A percentile compares a stretch with the other conserved stretches of the same genome.
phyloP scores from a whole-genome alignment of 129 eudicot species.

The Escallonia herrerae region DNA sequence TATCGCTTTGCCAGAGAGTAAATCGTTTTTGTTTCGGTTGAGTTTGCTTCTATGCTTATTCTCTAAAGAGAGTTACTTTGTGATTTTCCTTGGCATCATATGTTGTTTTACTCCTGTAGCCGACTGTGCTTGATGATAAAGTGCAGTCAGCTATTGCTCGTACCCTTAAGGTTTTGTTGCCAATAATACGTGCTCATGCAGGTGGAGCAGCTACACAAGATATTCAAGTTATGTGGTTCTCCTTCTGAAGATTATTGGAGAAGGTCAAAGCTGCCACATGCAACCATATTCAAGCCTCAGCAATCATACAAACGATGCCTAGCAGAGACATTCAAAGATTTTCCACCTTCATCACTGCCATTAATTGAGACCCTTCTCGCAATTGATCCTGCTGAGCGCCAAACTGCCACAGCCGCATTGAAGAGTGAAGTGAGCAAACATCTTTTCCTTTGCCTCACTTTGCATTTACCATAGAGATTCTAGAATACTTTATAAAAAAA shows the following conservation, averaged over 20 bases:
- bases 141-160: neutral
- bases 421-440: slow-evolving; percentile 59
- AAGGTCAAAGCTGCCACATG: slow-evolving; percentile 47
- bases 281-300: slow-evolving; percentile 75
- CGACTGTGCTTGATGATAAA: neutral
- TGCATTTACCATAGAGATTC: too few relatives aligned
- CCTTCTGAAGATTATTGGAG: slow-evolving; percentile 80
- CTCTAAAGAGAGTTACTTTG: too few relatives aligned
- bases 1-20: too few relatives aligned
- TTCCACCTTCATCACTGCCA: slow-evolving; percentile 40
- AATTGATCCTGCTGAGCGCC: slow-evolving; percentile 41
- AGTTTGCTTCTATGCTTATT: too few relatives aligned
- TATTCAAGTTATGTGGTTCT: slow-evolving; percentile 88
- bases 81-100: too few relatives aligned
- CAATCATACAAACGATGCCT: slow-evolving; percentile 35
- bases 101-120: too few relatives aligned
- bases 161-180: neutral
- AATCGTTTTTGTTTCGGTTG: too few relatives aligned
- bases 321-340: slow-evolving; percentile 33
- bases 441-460: too few relatives aligned
- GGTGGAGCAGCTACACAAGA: slow-evolving; percentile 45
- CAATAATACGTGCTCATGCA: neutral
- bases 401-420: slow-evolving; percentile 49
- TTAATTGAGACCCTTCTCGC: slow-evolving; percentile 67
- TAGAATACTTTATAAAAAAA: too few relatives aligned